A percentile compares a stretch with the other conserved stretches of the same genome.
These are phyloP conservation scores for Magnaporthales sp. DNA, from an alignment of 2,329 filamentous ascomycete species.

Conservation along the genomic window DNA sequence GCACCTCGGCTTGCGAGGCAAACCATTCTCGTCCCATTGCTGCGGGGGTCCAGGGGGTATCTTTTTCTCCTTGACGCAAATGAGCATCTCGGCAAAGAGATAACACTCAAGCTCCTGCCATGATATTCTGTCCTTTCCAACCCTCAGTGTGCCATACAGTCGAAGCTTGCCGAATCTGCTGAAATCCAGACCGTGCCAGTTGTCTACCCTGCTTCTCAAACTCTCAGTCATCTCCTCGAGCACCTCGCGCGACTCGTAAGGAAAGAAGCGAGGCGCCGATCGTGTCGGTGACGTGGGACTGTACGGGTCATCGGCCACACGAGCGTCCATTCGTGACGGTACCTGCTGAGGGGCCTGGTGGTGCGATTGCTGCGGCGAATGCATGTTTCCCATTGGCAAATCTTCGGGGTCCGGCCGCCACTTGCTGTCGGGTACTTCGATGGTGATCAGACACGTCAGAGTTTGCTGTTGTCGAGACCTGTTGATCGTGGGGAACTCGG, in stretches of 20 bases:
- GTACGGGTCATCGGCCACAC: conserved; percentile 21
- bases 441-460: conserved; percentile 84
- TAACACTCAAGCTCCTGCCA: conserved; percentile 99
- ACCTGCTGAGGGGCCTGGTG: conserved; percentile 24
- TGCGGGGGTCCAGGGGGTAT: conserved; percentile 26
- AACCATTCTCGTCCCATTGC: conserved; percentile 51
- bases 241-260: conserved; percentile 67
- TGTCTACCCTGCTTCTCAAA: conserved; percentile 78
- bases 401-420: conserved; percentile 85
- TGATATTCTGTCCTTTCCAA: conserved; percentile 90
- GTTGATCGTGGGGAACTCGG: conserved; percentile 91
- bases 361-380: conserved; percentile 26
- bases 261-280: conserved; percentile 48
- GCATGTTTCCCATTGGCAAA: conserved; percentile 43
- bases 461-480: conserved; percentile 91
- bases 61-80: conserved; percentile 98
- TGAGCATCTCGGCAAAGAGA: conserved; percentile 97
- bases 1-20: conserved; percentile 63
- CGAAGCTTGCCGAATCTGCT: conserved; percentile 86
- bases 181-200: conserved; percentile 96
- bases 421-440: conserved; percentile 88
- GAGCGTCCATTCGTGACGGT: conserved; percentile 46
- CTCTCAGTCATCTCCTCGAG: conserved; percentile 82
- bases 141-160: conserved; percentile 79
- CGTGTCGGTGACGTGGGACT: conserved; percentile 16